A percentile compares a stretch with the other conserved stretches of the same genome.
These are phyloP conservation scores for Geosmithia putterillii DNA, from an alignment of 2,329 filamentous ascomycete species.

Conservation along the genomic window DNA sequence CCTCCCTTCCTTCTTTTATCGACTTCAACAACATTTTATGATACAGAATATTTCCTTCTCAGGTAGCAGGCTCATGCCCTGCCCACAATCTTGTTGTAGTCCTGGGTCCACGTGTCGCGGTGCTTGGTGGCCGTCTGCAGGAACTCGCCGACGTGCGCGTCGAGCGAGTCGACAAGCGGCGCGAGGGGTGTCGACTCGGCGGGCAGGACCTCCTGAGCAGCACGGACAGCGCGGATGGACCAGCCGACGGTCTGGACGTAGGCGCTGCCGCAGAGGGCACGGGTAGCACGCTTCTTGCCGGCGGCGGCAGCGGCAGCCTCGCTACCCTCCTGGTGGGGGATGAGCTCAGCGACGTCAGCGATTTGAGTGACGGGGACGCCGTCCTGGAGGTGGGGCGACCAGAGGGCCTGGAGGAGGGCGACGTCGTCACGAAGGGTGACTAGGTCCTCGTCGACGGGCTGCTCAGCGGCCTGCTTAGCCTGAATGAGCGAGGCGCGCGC, in stretches of 20 bases:
- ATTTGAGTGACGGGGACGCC: slow-evolving; percentile 2
- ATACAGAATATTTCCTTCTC: no score
- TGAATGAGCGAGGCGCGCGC: slow-evolving; percentile 12
- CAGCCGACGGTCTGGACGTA: slow-evolving; percentile 1
- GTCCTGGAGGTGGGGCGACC: slow-evolving; percentile 8
- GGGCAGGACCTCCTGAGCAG: slow-evolving; percentile 19
- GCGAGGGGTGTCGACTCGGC: slow-evolving; percentile 17
- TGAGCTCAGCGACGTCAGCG: slow-evolving; percentile 12
- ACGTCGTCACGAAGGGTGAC: slow-evolving; percentile 15
- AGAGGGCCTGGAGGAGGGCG: slow-evolving; percentile 12
- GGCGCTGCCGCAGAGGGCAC: slow-evolving; percentile 13
- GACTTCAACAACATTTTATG: no score
- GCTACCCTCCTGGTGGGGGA: slow-evolving; percentile 5
- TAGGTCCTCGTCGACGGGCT: slow-evolving; percentile 11
- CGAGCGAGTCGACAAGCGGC: slow-evolving; percentile 23
- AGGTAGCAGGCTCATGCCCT: neutral
- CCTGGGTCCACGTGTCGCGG: neutral
- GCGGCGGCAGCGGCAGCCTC: neutral
- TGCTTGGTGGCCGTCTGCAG: neutral
- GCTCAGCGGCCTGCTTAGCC: slow-evolving; percentile 10
- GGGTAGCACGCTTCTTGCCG: neutral
- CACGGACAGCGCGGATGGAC: neutral
- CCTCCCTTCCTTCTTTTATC: neutral
- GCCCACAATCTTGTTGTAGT: neutral
- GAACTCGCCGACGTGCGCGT: slow-evolving; percentile 12